Evolutionary conservation across 2,329 filamentous ascomycete genomes (phyloP).

Genomic region (Colletotrichum sidae): DNA sequence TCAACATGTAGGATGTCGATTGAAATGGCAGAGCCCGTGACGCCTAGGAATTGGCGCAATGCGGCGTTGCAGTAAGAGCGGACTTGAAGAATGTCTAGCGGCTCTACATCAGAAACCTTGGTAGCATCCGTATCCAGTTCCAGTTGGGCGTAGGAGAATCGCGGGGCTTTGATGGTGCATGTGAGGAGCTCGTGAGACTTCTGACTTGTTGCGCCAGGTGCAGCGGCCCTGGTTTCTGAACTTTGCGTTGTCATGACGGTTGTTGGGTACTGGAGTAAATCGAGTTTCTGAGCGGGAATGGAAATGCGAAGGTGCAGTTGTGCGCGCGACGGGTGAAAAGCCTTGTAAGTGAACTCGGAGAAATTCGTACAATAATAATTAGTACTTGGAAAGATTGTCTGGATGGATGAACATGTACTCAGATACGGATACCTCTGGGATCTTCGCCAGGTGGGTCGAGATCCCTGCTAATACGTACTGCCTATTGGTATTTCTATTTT

Average conservation of each 20-base stretch:
- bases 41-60: constrained; percentile 76
- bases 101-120: neutral
- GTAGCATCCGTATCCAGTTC: constrained; percentile 54
- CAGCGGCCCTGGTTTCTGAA: constrained; percentile 6
- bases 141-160: constrained; percentile 69
- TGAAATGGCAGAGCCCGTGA: constrained; percentile 73
- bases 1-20: constrained; percentile 77
- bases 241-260: neutral
- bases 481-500: too few species aligned
- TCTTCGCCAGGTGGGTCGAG: too few species aligned
- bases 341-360: too few species aligned
- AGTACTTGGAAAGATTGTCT: too few species aligned
- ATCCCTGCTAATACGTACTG: too few species aligned
- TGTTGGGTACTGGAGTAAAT: constrained; percentile 11
- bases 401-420: too few species aligned
- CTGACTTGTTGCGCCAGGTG: constrained; percentile 18
- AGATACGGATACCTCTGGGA: too few species aligned
- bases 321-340: too few species aligned
- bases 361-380: too few species aligned
- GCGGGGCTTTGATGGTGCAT: constrained; percentile 62
- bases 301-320: too few species aligned
- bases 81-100: constrained; percentile 71
- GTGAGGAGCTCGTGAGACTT: constrained; percentile 62
- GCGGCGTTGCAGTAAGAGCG: constrained; percentile 73
- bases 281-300: too few species aligned